These are phyloP conservation scores for Penstemon barbatus DNA, from an alignment of 257 asterid genomes.

Conservation along the genomic window DNA sequence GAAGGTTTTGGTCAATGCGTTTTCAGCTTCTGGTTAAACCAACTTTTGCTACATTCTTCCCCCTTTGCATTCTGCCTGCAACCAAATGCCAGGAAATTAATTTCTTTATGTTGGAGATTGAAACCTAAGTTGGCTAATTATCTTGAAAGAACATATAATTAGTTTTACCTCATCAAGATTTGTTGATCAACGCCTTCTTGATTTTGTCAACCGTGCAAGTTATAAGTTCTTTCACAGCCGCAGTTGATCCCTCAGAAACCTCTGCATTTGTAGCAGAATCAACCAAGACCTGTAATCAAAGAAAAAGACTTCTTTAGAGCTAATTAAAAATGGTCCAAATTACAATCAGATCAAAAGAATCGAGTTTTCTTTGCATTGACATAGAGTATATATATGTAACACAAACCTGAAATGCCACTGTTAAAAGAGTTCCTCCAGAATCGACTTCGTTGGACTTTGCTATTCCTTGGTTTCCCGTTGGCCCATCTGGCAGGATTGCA, in stretches of 20 bases:
- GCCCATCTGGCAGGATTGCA: conserved; percentile 59
- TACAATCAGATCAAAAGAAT: neutral
- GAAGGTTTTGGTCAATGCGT: too few relatives aligned
- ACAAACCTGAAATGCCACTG: conserved; percentile 50
- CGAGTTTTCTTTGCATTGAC: neutral
- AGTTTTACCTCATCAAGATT: conserved; percentile 19
- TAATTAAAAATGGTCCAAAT: neutral
- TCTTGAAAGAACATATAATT: too few relatives aligned
- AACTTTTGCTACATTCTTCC: too few relatives aligned
- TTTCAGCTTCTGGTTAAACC: too few relatives aligned
- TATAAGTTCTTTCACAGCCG: conserved; percentile 34
- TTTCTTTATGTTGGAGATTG: too few relatives aligned
- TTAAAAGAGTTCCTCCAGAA: conserved; percentile 48
- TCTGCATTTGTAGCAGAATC: conserved; percentile 38
- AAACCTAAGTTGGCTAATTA: too few relatives aligned
- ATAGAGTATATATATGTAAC: neutral
- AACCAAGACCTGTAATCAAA: conserved; percentile 34
- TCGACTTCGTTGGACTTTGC: conserved; percentile 12
- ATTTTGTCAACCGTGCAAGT: conserved; percentile 40
- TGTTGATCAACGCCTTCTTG: conserved; percentile 32
- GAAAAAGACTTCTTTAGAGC: too few relatives aligned
- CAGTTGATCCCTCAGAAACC: conserved; percentile 35
- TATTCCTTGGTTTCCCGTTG: conserved; percentile 23
- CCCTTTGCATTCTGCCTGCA: too few relatives aligned
- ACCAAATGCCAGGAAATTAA: too few relatives aligned